These are phyloP conservation scores for Ustilago hordei DNA, from an alignment of 1,284 basidiomycete genomes.

Conservation along the genomic window DNA sequence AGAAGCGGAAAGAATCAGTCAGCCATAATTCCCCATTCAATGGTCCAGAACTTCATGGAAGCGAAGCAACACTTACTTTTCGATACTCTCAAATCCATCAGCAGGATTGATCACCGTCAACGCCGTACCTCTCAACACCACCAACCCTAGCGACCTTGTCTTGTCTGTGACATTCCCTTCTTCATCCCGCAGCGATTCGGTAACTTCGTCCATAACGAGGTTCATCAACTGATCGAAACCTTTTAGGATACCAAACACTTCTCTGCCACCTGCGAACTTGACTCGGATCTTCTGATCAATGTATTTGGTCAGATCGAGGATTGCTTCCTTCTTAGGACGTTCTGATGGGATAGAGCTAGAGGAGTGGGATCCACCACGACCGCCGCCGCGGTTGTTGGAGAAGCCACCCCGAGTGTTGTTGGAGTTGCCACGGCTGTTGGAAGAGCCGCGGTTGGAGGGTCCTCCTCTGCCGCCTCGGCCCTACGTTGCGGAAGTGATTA, in stretches of 20 bases:
- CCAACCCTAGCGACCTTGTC: conserved; percentile 62
- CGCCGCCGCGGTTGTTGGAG: conserved; percentile 1
- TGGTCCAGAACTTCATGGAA: background rate
- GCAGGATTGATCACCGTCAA: conserved; percentile 67
- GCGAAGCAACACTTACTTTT: conserved; percentile 57
- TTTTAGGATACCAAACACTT: conserved; percentile 92
- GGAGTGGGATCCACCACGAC: conserved; percentile 12
- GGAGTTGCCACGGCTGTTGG: conserved; percentile 18
- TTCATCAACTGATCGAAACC: conserved; percentile 97
- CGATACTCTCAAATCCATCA: conserved; percentile 67
- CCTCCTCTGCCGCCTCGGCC: conserved; percentile 29
- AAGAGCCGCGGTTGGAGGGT: conserved; percentile 15
- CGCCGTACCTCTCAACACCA: conserved; percentile 66
- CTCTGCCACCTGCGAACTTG: conserved; percentile 94
- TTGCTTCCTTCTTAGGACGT: conserved; percentile 92
- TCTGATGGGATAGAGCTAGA: conserved; percentile 71
- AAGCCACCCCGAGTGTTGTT: conserved; percentile 8
- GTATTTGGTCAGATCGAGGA: conserved; percentile 94
- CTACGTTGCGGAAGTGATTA: background rate
- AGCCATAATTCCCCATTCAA: background rate
- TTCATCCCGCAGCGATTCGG: conserved; percentile 75
- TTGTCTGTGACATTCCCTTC: conserved; percentile 57
- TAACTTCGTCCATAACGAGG: conserved; percentile 89
- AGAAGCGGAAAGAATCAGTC: background rate
- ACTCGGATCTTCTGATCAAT: conserved; percentile 91